Percentiles rank a stretch among this genome's conserved stretches.
phyloP scores from a whole-genome alignment of 371 early-diverging fungal genomes.

The Coemansia sp. region DNA sequence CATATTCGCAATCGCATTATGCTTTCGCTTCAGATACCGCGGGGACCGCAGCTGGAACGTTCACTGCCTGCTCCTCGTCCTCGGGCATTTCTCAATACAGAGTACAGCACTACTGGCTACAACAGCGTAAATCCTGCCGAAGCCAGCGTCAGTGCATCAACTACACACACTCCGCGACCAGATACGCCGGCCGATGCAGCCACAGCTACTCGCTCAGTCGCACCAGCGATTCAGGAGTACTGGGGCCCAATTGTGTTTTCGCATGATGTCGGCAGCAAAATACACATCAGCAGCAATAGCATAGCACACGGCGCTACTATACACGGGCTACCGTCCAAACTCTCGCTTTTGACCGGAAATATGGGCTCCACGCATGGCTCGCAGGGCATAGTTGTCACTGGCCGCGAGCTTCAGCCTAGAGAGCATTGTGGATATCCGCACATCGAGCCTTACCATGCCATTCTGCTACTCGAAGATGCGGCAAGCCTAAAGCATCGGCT shows the following conservation, averaged over 20 bases:
- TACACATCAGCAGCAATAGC: slow-evolving; percentile 2
- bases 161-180: slow-evolving; percentile 38
- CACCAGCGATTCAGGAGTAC: slow-evolving; percentile 36
- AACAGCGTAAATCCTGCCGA: slow-evolving; percentile 5
- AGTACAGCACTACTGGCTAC: slow-evolving; percentile 2
- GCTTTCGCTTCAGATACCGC: slow-evolving; percentile 50
- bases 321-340: slow-evolving; percentile 3
- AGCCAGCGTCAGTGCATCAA: slow-evolving; percentile 19
- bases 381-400: slow-evolving; percentile 17
- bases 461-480: slow-evolving; percentile 78
- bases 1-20: slow-evolving; percentile 46
- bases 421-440: slow-evolving; percentile 69
- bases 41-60: slow-evolving; percentile 38
- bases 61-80: slow-evolving; percentile 7
- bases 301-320: not conserved
- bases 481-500: slow-evolving; percentile 72
- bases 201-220: slow-evolving; percentile 11
- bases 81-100: slow-evolving; percentile 10
- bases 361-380: not conserved
- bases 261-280: not conserved
- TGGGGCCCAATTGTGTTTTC: slow-evolving; percentile 26
- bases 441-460: slow-evolving; percentile 81
- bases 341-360: not conserved
- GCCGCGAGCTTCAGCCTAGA: slow-evolving; percentile 51
- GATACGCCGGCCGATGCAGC: slow-evolving; percentile 23